Evolutionary conservation across 148 eudicot genomes (phyloP).

Genomic region (Simmondsia chinensis): DNA sequence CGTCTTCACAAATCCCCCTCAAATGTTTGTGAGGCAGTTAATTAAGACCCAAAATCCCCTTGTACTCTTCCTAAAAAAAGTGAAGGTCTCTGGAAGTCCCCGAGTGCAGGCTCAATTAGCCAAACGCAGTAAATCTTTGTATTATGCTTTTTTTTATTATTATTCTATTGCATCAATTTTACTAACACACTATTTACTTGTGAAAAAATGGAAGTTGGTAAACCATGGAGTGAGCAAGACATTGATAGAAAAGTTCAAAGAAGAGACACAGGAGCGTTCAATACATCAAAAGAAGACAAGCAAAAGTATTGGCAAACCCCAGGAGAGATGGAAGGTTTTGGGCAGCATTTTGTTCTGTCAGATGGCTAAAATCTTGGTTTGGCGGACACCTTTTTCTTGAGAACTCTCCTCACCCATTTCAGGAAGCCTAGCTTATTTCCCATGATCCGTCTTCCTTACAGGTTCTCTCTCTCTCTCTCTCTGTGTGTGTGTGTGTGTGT

Average conservation of each 20-base stretch:
- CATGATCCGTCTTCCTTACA: slow-evolving; percentile 19
- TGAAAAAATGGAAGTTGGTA: slow-evolving; percentile 7
- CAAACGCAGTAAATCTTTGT: too few species aligned
- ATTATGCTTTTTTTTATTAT: too few species aligned
- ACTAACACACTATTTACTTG: too few species aligned
- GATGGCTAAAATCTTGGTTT: slow-evolving; percentile 29
- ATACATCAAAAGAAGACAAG: slow-evolving; percentile 22
- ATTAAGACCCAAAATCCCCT: too few species aligned
- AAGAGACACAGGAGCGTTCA: slow-evolving; percentile 16
- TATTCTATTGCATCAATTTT: too few species aligned
- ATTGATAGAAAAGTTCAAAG: slow-evolving; percentile 18
- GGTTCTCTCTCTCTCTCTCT: slow-evolving; percentile 11
- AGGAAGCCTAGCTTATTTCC: slow-evolving; percentile 19
- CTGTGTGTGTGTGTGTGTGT: too few species aligned
- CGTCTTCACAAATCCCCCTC: too few species aligned
- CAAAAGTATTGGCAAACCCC: slow-evolving; percentile 18
- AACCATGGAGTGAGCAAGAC: slow-evolving; percentile 22
- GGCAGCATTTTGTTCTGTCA: slow-evolving; percentile 24
- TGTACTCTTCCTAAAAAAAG: too few species aligned
- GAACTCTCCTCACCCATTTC: slow-evolving; percentile 1
- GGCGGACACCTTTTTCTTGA: slow-evolving; percentile 16
- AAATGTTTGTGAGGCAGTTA: too few species aligned
- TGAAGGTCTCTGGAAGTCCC: too few species aligned
- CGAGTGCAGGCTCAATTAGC: too few species aligned
- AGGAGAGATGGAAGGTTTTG: slow-evolving; percentile 24